phyloP scores from a whole-genome alignment of 176 grass and related monocot species.

The Lolium multiflorum region DNA sequence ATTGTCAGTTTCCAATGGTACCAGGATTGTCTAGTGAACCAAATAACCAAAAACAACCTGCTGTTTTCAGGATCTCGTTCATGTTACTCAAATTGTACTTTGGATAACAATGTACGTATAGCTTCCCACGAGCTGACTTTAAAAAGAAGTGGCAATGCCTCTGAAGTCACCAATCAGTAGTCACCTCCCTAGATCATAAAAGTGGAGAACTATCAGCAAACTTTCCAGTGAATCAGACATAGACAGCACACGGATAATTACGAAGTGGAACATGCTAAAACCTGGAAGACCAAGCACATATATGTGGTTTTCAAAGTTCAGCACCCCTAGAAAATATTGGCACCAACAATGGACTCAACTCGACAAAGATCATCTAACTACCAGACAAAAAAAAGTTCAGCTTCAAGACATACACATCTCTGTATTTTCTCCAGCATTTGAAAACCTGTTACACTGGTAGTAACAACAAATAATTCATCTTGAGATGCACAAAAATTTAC shows the following conservation, averaged over 20 bases:
- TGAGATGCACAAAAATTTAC: neutral
- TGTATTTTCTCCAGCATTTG: neutral
- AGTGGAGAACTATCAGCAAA: neutral
- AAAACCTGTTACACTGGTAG: neutral
- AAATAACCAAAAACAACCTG: neutral
- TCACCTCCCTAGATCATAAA: neutral
- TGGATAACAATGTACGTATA: no score
- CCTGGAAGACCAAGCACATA: neutral
- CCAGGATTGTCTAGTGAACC: neutral
- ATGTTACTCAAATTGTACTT: neutral
- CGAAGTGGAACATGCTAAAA: neutral
- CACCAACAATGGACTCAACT: neutral
- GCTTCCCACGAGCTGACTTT: neutral
- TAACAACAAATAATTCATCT: neutral
- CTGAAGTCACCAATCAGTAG: neutral
- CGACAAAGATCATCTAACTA: neutral
- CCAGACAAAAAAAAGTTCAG: neutral
- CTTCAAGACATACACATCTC: neutral
- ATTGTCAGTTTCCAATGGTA: neutral
- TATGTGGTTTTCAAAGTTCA: neutral
- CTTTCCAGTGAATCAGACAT: neutral
- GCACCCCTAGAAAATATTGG: neutral
- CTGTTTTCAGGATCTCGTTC: neutral
- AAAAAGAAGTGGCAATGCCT: neutral
- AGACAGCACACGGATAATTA: neutral